phyloP scores from a whole-genome alignment of 164 flowering plant genomes.

The Houttuynia cordata region DNA sequence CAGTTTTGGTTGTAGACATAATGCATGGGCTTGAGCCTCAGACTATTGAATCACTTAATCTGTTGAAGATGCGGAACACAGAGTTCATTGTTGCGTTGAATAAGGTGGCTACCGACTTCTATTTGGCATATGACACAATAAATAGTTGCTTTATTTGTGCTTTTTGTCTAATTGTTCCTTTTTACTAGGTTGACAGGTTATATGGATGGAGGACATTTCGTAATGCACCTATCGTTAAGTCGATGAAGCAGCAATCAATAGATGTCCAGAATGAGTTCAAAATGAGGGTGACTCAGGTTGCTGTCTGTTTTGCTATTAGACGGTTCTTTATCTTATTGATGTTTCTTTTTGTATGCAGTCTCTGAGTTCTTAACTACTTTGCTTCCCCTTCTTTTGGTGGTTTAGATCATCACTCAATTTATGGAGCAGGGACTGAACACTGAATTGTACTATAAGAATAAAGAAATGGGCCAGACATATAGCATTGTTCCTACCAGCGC shows the following conservation, averaged over 20 bases:
- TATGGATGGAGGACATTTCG: conserved; percentile 84
- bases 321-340: not conserved
- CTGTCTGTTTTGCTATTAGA: not conserved
- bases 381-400: not conserved
- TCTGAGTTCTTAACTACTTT: not conserved
- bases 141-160: not conserved
- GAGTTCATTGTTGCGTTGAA: conserved; percentile 92
- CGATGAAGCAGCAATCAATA: conserved; percentile 74
- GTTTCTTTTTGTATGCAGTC: not conserved
- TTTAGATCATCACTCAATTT: conserved; percentile 65
- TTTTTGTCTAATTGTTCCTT: not conserved
- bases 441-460: conserved; percentile 83
- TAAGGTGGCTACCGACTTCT: conserved; percentile 38
- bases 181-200: conserved; percentile 73
- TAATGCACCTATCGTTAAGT: conserved; percentile 70
- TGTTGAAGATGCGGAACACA: conserved; percentile 87
- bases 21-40: conserved; percentile 99
- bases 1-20: conserved; percentile 92
- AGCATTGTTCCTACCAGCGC: conserved; percentile 98
- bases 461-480: conserved; percentile 80
- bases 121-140: not conserved
- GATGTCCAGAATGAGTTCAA: conserved; percentile 81
- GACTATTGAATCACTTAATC: conserved; percentile 92
- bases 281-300: conserved; percentile 59
- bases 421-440: conserved; percentile 91